Conservation (phyloP, 2,329 filamentous ascomycete genomes). For the Knoxdaviesia capensis region DNA sequence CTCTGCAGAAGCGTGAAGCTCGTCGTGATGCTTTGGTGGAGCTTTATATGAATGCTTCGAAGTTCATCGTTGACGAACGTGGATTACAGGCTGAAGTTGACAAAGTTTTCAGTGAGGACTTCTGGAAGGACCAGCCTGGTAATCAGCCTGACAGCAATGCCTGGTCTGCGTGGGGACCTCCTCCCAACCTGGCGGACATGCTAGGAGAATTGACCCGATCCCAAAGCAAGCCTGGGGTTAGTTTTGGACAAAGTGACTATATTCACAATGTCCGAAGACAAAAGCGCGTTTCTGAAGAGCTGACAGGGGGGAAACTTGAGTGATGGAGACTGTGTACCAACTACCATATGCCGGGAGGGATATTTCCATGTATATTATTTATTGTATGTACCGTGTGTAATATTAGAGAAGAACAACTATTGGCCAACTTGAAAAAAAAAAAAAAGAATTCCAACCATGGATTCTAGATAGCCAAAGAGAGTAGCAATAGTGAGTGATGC, state of each 20-base stretch:
- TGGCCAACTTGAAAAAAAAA: background rate
- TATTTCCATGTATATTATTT: too few relatives aligned
- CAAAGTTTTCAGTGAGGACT: slow-evolving; percentile 48
- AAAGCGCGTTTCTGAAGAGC: slow-evolving; percentile 34
- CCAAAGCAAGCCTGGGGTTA: slow-evolving; percentile 9
- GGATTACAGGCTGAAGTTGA: slow-evolving; percentile 61
- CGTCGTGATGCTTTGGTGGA: slow-evolving; percentile 59
- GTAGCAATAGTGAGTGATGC: background rate
- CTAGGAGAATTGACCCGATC: slow-evolving; percentile 9
- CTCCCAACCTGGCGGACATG: slow-evolving; percentile 23
- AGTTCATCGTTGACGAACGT: slow-evolving; percentile 68
- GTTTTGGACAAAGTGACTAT: background rate
- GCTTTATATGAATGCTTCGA: slow-evolving; percentile 71
- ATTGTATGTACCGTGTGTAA: too few relatives aligned
- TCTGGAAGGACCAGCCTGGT: slow-evolving; percentile 19
- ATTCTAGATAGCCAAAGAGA: background rate
- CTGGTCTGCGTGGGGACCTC: slow-evolving; percentile 28
- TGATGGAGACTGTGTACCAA: slow-evolving; percentile 5
- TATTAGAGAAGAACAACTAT: too few relatives aligned
- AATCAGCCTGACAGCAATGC: slow-evolving; percentile 21
- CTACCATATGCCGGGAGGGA: too few relatives aligned
- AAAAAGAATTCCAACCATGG: background rate
- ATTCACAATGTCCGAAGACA: slow-evolving; percentile 25
- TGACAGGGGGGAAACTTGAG: slow-evolving; percentile 38
- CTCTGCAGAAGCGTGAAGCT: slow-evolving; percentile 31